Conservation (phyloP, 1,139 yeast genomes). For the Lodderomyces orthopsilosis region DNA sequence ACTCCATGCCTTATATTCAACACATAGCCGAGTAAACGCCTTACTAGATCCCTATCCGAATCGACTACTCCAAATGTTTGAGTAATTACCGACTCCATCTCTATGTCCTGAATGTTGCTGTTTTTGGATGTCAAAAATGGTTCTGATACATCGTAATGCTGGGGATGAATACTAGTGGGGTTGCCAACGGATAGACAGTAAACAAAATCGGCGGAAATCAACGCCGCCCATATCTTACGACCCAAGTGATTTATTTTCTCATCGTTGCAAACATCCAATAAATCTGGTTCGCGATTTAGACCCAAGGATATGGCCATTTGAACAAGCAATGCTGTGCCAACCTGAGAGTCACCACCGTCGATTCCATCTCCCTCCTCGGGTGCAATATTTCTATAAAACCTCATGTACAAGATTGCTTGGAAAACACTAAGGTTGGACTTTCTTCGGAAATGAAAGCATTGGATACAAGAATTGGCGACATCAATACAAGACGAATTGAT, state of each 20-base stretch:
- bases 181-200: constrained; percentile 41
- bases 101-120: constrained; percentile 12
- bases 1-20: constrained; percentile 18
- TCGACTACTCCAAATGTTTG: constrained; percentile 10
- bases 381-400: constrained; percentile 43
- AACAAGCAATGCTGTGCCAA: constrained; percentile 34
- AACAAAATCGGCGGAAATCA: constrained; percentile 31
- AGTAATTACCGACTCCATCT: constrained; percentile 16
- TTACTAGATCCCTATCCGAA: constrained; percentile 8
- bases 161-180: constrained; percentile 27
- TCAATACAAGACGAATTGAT: constrained; percentile 25
- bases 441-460: constrained; percentile 23
- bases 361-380: constrained; percentile 52
- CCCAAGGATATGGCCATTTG: constrained; percentile 46
- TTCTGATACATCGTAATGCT: constrained; percentile 32
- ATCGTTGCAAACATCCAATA: constrained; percentile 21
- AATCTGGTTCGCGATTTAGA: constrained; percentile 40
- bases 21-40: constrained; percentile 13
- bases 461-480: constrained; percentile 28
- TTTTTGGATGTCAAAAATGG: constrained; percentile 24
- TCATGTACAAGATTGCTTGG: constrained; percentile 37
- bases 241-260: constrained; percentile 33
- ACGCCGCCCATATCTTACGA: constrained; percentile 50
- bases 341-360: constrained; percentile 42
- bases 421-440: constrained; percentile 24